A percentile compares a stretch with the other conserved stretches of the same genome.
These are phyloP conservation scores for Neurospora tetrasperma DNA, from an alignment of 495 filamentous ascomycete species.

Conservation along the genomic window DNA sequence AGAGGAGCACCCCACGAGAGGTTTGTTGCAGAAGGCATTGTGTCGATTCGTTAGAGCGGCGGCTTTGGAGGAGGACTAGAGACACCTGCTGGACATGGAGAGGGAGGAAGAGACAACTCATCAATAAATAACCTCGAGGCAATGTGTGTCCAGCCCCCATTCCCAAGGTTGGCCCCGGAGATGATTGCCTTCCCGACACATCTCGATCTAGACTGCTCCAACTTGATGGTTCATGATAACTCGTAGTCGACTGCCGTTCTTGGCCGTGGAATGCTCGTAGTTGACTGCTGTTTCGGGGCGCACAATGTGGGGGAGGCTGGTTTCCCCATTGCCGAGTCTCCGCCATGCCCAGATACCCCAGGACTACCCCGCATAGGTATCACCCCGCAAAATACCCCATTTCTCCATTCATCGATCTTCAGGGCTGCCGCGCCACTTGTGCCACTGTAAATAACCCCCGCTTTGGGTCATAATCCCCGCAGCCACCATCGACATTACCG, in stretches of 20 bases:
- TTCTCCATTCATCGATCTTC: neutral
- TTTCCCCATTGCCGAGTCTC: no score
- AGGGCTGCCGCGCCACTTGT: neutral
- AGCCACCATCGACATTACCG: no score
- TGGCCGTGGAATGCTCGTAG: neutral
- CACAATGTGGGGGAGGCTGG: neutral
- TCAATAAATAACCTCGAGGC: neutral
- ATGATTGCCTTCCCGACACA: neutral
- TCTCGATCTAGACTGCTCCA: neutral
- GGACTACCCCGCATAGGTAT: neutral
- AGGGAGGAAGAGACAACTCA: neutral
- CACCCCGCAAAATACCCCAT: neutral
- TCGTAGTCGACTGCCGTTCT: neutral
- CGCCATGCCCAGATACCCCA: no score
- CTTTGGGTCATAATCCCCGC: no score
- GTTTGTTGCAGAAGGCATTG: neutral
- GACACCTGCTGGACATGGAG: neutral
- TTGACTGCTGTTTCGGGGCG: neutral
- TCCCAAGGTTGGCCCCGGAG: neutral
- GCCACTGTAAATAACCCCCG: no score
- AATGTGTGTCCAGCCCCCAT: neutral
- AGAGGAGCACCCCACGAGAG: neutral
- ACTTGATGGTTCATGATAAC: neutral
- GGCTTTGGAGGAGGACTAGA: neutral
- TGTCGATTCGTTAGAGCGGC: neutral